Percentiles rank a stretch among this genome's conserved stretches.
phyloP scores from a whole-genome alignment of 2,329 filamentous ascomycete species.

The Fusarium odoratissimum region DNA sequence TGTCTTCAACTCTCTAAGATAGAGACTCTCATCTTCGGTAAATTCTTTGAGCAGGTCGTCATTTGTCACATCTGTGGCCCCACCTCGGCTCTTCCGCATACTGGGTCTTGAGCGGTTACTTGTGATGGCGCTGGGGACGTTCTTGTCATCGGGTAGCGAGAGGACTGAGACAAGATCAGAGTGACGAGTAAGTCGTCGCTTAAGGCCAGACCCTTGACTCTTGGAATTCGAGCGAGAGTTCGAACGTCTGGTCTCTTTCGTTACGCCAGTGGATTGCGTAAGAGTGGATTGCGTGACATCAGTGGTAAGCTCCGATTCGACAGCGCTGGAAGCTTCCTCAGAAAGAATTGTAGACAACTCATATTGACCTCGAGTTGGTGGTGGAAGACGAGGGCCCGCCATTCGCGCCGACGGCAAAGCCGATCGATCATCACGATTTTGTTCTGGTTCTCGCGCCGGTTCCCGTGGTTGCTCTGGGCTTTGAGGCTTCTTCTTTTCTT shows the following conservation, averaged over 20 bases:
- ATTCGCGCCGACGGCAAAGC: constrained; percentile 44
- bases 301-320: constrained; percentile 63
- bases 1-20: constrained; percentile 90
- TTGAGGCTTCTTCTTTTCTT: constrained; percentile 35
- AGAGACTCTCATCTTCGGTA: constrained; percentile 84
- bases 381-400: constrained; percentile 52
- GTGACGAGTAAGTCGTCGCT: constrained; percentile 86
- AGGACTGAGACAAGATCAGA: constrained; percentile 94
- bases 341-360: constrained; percentile 70
- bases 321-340: constrained; percentile 59
- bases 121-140: constrained; percentile 68
- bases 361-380: constrained; percentile 66
- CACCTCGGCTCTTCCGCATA: constrained; percentile 77
- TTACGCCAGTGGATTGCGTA: constrained; percentile 64
- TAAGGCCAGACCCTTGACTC: constrained; percentile 67
- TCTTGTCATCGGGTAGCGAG: constrained; percentile 73
- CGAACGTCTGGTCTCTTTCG: constrained; percentile 59
- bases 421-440: constrained; percentile 23
- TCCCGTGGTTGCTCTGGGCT: not conserved
- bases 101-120: constrained; percentile 83
- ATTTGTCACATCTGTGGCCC: constrained; percentile 74
- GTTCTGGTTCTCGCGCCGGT: not conserved
- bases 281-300: constrained; percentile 66
- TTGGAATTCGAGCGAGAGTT: constrained; percentile 49
- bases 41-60: constrained; percentile 84